Percentiles rank a stretch among this genome's conserved stretches.
Evolutionary conservation across 768 basidiomycete genomes (phyloP).

Genomic region (Pleurotus tuoliensis): DNA sequence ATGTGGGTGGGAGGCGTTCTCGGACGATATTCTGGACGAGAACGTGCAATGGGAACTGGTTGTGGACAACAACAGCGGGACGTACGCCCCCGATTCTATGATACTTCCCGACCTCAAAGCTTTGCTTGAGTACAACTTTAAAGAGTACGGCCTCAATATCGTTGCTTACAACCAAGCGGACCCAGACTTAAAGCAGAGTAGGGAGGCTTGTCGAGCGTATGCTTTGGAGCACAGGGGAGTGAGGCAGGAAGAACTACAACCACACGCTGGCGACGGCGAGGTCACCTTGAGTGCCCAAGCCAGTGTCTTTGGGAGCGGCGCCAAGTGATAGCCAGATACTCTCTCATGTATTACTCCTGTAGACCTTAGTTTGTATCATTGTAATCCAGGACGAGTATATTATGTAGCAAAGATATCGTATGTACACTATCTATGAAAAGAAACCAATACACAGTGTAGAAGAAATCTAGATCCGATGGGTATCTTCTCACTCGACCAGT

Average conservation of each 20-base stretch:
- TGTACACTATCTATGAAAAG: too few relatives aligned
- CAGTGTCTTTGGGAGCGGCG: neutral
- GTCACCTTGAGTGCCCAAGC: conserved; percentile 41
- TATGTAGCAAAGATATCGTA: too few relatives aligned
- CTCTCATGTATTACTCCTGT: too few relatives aligned
- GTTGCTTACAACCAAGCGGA: conserved; percentile 54
- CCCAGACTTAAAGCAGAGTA: conserved; percentile 50
- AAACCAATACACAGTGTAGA: too few relatives aligned
- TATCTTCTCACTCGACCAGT: too few relatives aligned
- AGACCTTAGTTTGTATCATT: too few relatives aligned
- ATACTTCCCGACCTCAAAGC: conserved; percentile 58
- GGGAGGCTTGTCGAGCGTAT: conserved; percentile 65
- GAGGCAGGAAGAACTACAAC: conserved; percentile 56
- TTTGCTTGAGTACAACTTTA: conserved; percentile 71
- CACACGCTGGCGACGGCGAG: conserved; percentile 52
- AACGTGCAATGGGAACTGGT: conserved; percentile 75
- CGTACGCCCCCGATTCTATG: conserved; percentile 69
- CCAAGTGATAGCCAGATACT: too few relatives aligned
- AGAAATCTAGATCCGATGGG: too few relatives aligned
- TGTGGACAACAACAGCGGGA: conserved; percentile 85
- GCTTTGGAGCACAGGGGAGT: conserved; percentile 60
- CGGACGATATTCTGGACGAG: conserved; percentile 48
- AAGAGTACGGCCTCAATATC: conserved; percentile 48
- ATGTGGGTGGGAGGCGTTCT: conserved; percentile 65
- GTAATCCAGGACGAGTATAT: too few relatives aligned